phyloP scores from a whole-genome alignment of 2,329 filamentous ascomycete genomes.

The Penicillium sp. region DNA sequence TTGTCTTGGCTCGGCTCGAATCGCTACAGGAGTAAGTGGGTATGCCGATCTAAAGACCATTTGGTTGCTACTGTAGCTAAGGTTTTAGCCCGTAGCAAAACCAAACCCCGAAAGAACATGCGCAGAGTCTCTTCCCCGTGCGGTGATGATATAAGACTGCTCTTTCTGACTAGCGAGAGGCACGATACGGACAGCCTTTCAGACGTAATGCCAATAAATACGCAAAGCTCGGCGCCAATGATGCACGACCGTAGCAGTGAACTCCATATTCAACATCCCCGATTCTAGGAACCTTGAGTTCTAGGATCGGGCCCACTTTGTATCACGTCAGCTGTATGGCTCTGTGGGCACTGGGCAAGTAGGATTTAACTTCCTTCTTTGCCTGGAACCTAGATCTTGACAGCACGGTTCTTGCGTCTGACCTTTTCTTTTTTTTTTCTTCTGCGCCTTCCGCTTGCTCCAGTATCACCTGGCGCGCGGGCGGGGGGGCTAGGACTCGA shows the following conservation, averaged over 20 bases:
- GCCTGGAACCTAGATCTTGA: not conserved
- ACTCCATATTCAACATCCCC: not conserved
- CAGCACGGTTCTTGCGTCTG: not conserved
- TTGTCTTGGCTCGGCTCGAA: not conserved
- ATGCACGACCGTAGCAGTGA: not conserved
- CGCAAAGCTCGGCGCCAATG: not conserved
- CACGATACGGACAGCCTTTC: not conserved
- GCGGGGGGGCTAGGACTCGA: not conserved
- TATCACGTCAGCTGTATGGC: not conserved
- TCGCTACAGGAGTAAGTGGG: not conserved
- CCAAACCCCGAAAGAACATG: not conserved
- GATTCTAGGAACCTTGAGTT: not conserved
- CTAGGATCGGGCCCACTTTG: not conserved
- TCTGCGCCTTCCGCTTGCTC: not conserved
- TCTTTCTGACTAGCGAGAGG: not conserved
- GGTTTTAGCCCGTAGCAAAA: not conserved
- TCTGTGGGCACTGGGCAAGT: not conserved
- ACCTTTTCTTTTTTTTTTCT: not conserved
- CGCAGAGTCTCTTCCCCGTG: not conserved
- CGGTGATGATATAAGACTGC: not conserved
- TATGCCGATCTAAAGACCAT: not conserved
- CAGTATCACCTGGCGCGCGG: constrained; percentile 3
- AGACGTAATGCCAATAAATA: not conserved
- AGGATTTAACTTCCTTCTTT: constrained; percentile 1
- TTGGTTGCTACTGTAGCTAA: not conserved